Conservation (phyloP, 495 filamentous ascomycete genomes). For the Niebla homalea region DNA sequence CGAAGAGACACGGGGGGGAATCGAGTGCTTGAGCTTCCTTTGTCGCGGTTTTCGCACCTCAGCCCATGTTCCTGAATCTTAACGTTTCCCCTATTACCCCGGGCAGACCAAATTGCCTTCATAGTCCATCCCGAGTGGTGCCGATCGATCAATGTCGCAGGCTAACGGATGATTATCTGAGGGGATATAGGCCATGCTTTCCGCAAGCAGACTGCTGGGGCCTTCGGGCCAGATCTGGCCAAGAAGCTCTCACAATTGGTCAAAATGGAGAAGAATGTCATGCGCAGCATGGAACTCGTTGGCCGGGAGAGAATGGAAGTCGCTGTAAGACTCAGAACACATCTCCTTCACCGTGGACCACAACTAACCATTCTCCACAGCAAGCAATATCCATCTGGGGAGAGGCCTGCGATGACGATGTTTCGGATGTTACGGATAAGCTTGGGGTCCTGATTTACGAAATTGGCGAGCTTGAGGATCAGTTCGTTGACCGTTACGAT, state of each 20-base stretch:
- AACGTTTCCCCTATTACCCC: neutral
- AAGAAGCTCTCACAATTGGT: slow-evolving; percentile 96
- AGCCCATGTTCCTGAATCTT: neutral
- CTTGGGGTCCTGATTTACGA: slow-evolving; percentile 95
- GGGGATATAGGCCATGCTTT: slow-evolving; percentile 71
- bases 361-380: slow-evolving; percentile 34
- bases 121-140: neutral
- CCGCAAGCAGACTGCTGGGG: slow-evolving; percentile 77
- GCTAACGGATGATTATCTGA: slow-evolving; percentile 18
- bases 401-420: slow-evolving; percentile 90
- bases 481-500: slow-evolving; percentile 96
- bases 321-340: slow-evolving; percentile 48
- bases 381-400: slow-evolving; percentile 99
- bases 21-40: no score
- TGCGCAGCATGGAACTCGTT: slow-evolving; percentile 94
- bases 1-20: no score
- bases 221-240: slow-evolving; percentile 90
- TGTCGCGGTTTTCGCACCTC: neutral
- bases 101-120: neutral
- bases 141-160: slow-evolving; percentile 1
- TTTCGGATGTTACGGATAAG: slow-evolving; percentile 98
- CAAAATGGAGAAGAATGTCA: slow-evolving; percentile 99
- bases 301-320: slow-evolving; percentile 95
- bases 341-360: neutral
- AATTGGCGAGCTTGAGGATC: slow-evolving; percentile 94